These are phyloP conservation scores for Exophiala dermatitidis DNA, from an alignment of 2,329 filamentous ascomycete genomes.

Conservation along the genomic window DNA sequence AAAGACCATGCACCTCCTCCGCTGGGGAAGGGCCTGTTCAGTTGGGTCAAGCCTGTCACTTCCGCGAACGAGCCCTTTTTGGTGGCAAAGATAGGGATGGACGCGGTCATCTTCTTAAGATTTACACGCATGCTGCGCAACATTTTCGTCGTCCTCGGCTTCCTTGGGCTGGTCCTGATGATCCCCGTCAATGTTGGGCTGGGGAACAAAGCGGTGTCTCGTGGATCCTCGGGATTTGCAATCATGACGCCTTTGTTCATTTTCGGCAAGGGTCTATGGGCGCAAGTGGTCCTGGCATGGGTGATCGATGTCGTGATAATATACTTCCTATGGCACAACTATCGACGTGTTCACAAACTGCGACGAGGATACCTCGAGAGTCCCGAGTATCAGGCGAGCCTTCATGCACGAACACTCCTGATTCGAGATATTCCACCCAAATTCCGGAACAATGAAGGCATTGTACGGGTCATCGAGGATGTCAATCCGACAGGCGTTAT, in stretches of 20 bases:
- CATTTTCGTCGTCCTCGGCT: constrained; percentile 66
- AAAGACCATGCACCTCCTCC: constrained; percentile 81
- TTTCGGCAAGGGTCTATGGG: constrained; percentile 47
- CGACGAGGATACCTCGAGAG: constrained; percentile 76
- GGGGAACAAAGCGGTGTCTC: constrained; percentile 33
- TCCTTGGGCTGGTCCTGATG: constrained; percentile 69
- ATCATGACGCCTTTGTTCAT: constrained; percentile 49
- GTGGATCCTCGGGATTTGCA: constrained; percentile 32
- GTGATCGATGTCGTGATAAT: constrained; percentile 67
- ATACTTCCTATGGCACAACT: constrained; percentile 85
- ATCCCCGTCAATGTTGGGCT: constrained; percentile 69
- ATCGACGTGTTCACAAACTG: constrained; percentile 62
- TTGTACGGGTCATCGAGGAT: constrained; percentile 73
- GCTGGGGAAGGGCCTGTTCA: constrained; percentile 76
- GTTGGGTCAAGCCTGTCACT: constrained; percentile 76
- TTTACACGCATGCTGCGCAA: constrained; percentile 88
- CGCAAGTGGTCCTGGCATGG: constrained; percentile 53
- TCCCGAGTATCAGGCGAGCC: constrained; percentile 76
- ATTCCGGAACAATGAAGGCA: constrained; percentile 75
- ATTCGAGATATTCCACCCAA: constrained; percentile 75
- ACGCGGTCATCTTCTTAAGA: constrained; percentile 83
- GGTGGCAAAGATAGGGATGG: constrained; percentile 77
- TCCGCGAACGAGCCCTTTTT: constrained; percentile 69
- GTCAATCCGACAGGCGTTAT: constrained; percentile 71
- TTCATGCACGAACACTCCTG: constrained; percentile 65